These are phyloP conservation scores for Taphrina wiesneri DNA, from an alignment of 1,139 yeast genomes.

Conservation along the genomic window DNA sequence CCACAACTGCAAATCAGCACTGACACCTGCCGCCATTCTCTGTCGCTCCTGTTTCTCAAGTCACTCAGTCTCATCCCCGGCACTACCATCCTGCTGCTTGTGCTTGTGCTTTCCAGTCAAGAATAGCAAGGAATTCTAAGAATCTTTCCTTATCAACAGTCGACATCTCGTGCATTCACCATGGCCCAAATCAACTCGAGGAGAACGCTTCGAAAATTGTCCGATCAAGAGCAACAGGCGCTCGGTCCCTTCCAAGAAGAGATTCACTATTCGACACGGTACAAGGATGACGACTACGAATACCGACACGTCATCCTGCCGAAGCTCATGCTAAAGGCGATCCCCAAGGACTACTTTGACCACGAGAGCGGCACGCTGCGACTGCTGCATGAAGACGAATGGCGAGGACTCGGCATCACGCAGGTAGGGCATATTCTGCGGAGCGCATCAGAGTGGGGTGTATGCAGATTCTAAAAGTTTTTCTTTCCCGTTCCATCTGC, in stretches of 20 bases:
- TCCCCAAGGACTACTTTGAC: conserved; percentile 94
- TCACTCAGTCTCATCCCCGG: too few relatives aligned
- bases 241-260: conserved; percentile 89
- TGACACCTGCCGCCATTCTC: too few relatives aligned
- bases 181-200: neutral
- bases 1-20: too few relatives aligned
- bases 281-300: conserved; percentile 87
- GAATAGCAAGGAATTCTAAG: neutral
- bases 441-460: neutral
- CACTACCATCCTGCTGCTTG: neutral
- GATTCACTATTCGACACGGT: conserved; percentile 89
- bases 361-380: conserved; percentile 93
- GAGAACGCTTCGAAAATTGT: conserved; percentile 49
- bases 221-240: conserved; percentile 81
- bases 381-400: conserved; percentile 88
- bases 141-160: too few relatives aligned
- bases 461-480: neutral
- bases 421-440: conserved; percentile 50
- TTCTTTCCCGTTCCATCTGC: neutral
- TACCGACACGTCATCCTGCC: conserved; percentile 95
- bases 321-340: conserved; percentile 88
- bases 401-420: conserved; percentile 98
- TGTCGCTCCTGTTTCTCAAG: too few relatives aligned
- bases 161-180: too few relatives aligned
- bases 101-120: neutral